phyloP scores from a whole-genome alignment of 2,329 filamentous ascomycete species.

The Apiospora rasikravindrae region DNA sequence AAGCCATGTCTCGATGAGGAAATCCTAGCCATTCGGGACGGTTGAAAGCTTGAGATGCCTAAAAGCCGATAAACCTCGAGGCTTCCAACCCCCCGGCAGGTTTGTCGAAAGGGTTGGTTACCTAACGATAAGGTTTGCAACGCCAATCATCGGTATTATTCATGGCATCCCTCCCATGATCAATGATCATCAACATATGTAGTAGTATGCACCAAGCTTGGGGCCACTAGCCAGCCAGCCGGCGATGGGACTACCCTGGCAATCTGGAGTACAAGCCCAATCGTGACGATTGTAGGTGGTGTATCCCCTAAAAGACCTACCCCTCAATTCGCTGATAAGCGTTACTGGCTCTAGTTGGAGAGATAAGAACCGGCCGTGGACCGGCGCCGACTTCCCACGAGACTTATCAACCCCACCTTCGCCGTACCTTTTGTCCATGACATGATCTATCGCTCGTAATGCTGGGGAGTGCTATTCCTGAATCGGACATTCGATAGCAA shows the following conservation, averaged over 20 bases:
- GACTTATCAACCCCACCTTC: slow-evolving; percentile 5
- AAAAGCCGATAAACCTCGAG: slow-evolving; percentile 5
- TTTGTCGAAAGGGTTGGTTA: background rate
- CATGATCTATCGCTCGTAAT: background rate
- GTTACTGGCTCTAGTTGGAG: background rate
- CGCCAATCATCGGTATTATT: slow-evolving; percentile 12
- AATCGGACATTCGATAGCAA: background rate
- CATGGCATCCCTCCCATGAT: background rate
- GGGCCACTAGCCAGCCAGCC: background rate
- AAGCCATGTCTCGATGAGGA: slow-evolving; percentile 20
- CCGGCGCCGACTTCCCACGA: slow-evolving; percentile 7
- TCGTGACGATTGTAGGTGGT: background rate
- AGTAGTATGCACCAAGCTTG: background rate
- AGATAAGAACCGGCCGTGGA: slow-evolving; percentile 12
- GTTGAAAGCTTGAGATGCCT: slow-evolving; percentile 10
- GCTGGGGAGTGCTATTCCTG: background rate
- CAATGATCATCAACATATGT: background rate
- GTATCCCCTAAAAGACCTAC: background rate
- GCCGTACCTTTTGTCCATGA: background rate
- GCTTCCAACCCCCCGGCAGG: background rate
- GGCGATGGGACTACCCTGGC: too few relatives aligned
- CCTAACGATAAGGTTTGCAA: slow-evolving; percentile 1
- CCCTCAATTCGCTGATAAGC: slow-evolving; percentile 3
- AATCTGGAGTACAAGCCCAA: background rate
- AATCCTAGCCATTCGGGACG: slow-evolving; percentile 19